Evolutionary conservation across 2,329 filamentous ascomycete species (phyloP), one percentile per base, ranked within the genome.

Genomic region (Grosmannia huntii): DNA sequence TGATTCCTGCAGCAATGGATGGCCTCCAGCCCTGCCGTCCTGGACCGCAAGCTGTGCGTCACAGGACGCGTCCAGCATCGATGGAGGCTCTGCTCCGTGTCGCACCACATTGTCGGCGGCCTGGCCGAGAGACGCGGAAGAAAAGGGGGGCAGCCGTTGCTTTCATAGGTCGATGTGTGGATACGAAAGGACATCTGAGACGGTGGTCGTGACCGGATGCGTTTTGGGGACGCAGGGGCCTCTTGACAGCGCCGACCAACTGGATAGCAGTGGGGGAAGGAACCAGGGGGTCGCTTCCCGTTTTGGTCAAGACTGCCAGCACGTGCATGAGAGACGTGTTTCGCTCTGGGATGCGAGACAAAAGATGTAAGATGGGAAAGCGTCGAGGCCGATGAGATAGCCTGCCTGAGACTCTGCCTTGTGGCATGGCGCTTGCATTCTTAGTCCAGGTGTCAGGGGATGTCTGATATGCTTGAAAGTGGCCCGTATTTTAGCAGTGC

Each of bases 161-260:
- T 3, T 9, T n/a, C 16, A 44, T 44, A 44, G 41, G 41, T n/a
- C 19, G 41, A n/a, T n/a, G 41, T 44, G 41, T 44, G 41, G 41
- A 44, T 44, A 44, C 16, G 19, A 4, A n/a, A n/a, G 4, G 41
- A 3, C 6, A 27, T 38, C n/a, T 68, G 67, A 68, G 67, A 69
- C 68, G 57, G 55, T 59, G 61, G 60, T 62, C 66, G 64, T 66
- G 65, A 68, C 67, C 59, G 60, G 58, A n/a, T 31, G 27, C 23
- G 50, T 52, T 31, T 44, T n/a, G 41, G 41, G 16, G 19, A 44
- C 41, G 41, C 41, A 52, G 50, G 28, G 50, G 28, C 19, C 28
- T 33, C 4, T n/a, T 7, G 21, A 16, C 50, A n/a, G n/a, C 27
- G 19, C 38, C 12, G 19, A 41, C 19, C 41, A n/a, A 19, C 41